Conservation (phyloP, 805 yeast species). For the Cephaloascus fragrans region DNA sequence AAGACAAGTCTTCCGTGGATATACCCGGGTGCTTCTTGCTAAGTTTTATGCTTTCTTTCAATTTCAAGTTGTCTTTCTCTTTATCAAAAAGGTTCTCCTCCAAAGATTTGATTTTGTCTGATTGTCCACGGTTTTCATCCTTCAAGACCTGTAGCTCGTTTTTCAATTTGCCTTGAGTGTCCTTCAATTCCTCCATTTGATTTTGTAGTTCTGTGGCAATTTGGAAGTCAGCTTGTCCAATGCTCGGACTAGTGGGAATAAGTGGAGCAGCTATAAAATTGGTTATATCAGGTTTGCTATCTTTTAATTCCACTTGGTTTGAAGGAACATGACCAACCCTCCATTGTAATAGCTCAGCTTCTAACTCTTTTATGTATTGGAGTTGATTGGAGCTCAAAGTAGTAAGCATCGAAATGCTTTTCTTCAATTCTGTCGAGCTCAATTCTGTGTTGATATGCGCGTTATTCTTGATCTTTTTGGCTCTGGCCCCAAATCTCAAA, state of each 20-base stretch:
- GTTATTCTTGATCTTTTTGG: slow-evolving; percentile 55
- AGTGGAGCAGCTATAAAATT: not conserved
- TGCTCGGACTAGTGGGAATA: slow-evolving; percentile 3
- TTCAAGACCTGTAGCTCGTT: not conserved
- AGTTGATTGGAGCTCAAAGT: slow-evolving; percentile 14
- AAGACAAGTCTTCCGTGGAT: not conserved
- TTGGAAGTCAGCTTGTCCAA: not conserved
- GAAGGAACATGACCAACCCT: slow-evolving; percentile 18
- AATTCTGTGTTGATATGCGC: slow-evolving; percentile 57
- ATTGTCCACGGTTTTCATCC: not conserved
- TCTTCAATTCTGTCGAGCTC: slow-evolving; percentile 37
- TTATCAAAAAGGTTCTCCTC: not conserved
- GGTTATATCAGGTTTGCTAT: not conserved
- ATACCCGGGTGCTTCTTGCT: not conserved
- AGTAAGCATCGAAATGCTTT: slow-evolving; percentile 17
- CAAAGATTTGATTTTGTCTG: not conserved
- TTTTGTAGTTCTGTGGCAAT: not conserved
- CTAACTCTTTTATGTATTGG: slow-evolving; percentile 26
- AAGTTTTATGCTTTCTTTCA: not conserved
- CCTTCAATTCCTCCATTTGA: not conserved
- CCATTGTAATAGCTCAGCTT: slow-evolving; percentile 27
- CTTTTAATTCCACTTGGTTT: slow-evolving; percentile 1
- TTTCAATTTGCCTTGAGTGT: not conserved
- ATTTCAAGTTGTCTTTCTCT: not conserved
- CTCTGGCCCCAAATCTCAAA: slow-evolving; percentile 64